Percentiles rank a stretch among this genome's conserved stretches.
Evolutionary conservation across 2,329 filamentous ascomycete genomes (phyloP).

Genomic region (Phoma herbarum): DNA sequence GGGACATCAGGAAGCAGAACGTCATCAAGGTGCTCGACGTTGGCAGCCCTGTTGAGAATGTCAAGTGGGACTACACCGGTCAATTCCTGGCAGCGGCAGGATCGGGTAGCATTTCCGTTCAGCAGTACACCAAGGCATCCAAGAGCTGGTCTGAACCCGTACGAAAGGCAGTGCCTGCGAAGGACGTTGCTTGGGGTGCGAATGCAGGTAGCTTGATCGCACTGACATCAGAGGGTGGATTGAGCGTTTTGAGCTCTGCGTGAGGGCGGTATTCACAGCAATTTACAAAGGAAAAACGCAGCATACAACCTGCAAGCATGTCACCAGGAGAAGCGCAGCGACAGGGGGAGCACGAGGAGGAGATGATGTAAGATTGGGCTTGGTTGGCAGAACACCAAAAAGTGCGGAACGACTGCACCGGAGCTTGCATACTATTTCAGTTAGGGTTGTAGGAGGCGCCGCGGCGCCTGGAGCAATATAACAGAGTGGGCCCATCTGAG

Average conservation of each 20-base stretch:
- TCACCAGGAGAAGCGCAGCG: constrained; percentile 1
- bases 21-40: constrained; percentile 86
- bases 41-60: constrained; percentile 76
- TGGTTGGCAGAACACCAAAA: constrained; percentile 11
- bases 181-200: constrained; percentile 79
- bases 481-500: constrained; percentile 27
- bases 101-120: constrained; percentile 80
- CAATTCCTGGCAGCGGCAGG: constrained; percentile 89
- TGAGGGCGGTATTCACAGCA: constrained; percentile 11
- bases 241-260: constrained; percentile 70
- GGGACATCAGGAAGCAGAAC: constrained; percentile 88
- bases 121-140: constrained; percentile 85
- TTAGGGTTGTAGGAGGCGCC: constrained; percentile 13
- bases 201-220: constrained; percentile 77
- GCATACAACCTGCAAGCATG: not conserved
- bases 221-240: constrained; percentile 76
- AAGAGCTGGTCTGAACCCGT: constrained; percentile 92
- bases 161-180: constrained; percentile 75
- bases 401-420: constrained; percentile 4
- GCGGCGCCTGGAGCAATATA: constrained; percentile 32
- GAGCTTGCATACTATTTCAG: constrained; percentile 11
- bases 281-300: not conserved
- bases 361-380: constrained; percentile 16
- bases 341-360: constrained; percentile 3
- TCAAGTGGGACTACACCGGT: constrained; percentile 93